A percentile compares a stretch with the other conserved stretches of the same genome.
Conservation (phyloP, 1,139 yeast species). For the Pichia kudriavzevii region DNA sequence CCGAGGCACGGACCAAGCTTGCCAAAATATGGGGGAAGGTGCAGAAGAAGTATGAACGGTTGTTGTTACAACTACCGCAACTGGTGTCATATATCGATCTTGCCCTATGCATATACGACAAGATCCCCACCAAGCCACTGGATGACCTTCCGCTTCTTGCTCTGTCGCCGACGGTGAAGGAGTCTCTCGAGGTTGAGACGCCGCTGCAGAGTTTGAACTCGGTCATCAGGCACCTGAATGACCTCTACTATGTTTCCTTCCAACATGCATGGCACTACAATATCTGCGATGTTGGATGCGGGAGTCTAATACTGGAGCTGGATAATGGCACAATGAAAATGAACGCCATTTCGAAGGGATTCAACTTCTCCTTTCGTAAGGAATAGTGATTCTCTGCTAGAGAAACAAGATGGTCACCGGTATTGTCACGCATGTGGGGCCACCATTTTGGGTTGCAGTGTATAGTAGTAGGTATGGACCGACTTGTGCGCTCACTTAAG, state of each 20-base stretch:
- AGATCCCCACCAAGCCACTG: conserved; percentile 44
- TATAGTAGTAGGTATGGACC: too few species aligned
- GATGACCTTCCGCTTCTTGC: conserved; percentile 12
- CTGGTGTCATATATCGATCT: conserved; percentile 33
- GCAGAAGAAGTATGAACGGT: conserved; percentile 39
- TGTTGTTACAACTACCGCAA: conserved; percentile 22
- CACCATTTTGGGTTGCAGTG: too few species aligned
- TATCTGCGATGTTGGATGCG: conserved; percentile 52
- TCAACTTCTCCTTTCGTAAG: conserved; percentile 39
- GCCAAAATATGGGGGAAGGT: conserved; percentile 61
- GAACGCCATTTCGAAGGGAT: conserved; percentile 40
- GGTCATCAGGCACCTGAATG: conserved; percentile 37
- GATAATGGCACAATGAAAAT: conserved; percentile 37
- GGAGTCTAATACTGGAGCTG: conserved; percentile 34
- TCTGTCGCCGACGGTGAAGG: conserved; percentile 8
- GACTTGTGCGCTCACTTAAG: too few species aligned
- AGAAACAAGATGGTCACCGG: too few species aligned
- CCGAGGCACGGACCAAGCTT: conserved; percentile 54
- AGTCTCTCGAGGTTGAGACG: conserved; percentile 20
- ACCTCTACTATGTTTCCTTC: conserved; percentile 53
- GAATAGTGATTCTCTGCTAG: too few species aligned
- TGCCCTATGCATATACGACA: conserved; percentile 56
- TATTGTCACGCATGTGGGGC: too few species aligned
- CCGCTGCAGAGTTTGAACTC: too few species aligned
- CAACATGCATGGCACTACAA: conserved; percentile 76